Percentiles rank a stretch among this genome's conserved stretches.
phyloP scores from a whole-genome alignment of 2,329 filamentous ascomycete genomes.

The Pseudogymnoascus sp. region DNA sequence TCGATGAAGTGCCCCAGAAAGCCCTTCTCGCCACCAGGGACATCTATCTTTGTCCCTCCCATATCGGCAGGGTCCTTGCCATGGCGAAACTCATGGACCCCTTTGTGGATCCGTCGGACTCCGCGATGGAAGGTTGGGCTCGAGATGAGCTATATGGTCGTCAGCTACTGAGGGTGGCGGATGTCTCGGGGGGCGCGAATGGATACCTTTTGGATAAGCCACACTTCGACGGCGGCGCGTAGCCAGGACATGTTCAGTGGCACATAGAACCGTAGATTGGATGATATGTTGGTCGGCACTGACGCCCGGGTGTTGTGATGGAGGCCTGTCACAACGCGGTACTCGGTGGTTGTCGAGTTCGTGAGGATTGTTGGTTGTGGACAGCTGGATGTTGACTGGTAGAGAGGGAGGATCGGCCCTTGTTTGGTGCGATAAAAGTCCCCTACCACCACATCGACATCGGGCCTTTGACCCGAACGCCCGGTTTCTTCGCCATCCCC shows the following conservation, averaged over 20 bases:
- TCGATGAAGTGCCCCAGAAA: conserved; percentile 46
- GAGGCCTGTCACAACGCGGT: neutral
- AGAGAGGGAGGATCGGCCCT: neutral
- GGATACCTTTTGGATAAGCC: neutral
- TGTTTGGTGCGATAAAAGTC: neutral
- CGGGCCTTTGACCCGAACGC: neutral
- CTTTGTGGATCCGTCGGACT: conserved; percentile 42
- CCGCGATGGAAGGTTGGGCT: conserved; percentile 48
- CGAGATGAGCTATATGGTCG: conserved; percentile 39
- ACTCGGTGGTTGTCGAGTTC: neutral
- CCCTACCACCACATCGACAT: too few relatives aligned
- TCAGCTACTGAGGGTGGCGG: conserved; percentile 4
- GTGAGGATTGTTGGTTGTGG: neutral
- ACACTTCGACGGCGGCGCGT: neutral
- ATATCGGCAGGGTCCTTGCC: conserved; percentile 43
- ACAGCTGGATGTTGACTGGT: neutral
- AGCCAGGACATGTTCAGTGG: neutral
- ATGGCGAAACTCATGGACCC: conserved; percentile 32
- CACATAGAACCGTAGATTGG: neutral
- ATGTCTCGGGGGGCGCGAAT: neutral
- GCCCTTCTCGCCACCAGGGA: conserved; percentile 16
- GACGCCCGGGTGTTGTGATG: neutral
- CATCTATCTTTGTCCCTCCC: conserved; percentile 40
- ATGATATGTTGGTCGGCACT: neutral
- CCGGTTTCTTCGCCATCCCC: neutral